phyloP scores from a whole-genome alignment of 1,139 yeast genomes.

The Sugiyamaella pinicola region DNA sequence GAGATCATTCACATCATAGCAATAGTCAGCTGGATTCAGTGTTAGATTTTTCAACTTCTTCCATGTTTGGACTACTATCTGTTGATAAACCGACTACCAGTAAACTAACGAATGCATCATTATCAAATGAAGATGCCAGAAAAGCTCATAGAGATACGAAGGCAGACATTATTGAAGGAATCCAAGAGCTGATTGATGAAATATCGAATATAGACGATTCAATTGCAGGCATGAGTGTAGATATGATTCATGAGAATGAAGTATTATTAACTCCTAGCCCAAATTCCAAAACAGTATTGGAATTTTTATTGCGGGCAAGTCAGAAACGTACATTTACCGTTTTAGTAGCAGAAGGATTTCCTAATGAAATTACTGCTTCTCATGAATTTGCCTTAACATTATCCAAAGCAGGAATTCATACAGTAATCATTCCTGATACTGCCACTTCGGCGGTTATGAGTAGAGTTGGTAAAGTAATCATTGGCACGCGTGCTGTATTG shows the following conservation, averaged over 20 bases:
- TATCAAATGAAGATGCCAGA: constrained; percentile 13
- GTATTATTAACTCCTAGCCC: constrained; percentile 92
- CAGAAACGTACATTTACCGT: constrained; percentile 91
- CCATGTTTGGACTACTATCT: constrained; percentile 83
- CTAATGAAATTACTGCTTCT: constrained; percentile 76
- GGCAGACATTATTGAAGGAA: constrained; percentile 90
- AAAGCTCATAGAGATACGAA: constrained; percentile 49
- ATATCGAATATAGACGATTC: constrained; percentile 88
- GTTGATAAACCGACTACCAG: constrained; percentile 43
- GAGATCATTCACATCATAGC: constrained; percentile 1
- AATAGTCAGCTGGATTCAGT: constrained; percentile 16
- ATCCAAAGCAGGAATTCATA: constrained; percentile 84
- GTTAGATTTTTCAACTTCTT: constrained; percentile 17
- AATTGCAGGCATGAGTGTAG: constrained; percentile 85
- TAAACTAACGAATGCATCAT: constrained; percentile 22
- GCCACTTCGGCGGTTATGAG: constrained; percentile 96
- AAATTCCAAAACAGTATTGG: constrained; percentile 82
- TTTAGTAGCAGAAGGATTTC: constrained; percentile 87
- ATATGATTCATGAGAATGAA: constrained; percentile 93
- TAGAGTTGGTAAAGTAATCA: constrained; percentile 91
- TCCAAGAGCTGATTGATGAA: constrained; percentile 90
- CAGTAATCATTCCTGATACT: constrained; percentile 89
- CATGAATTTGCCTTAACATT: constrained; percentile 78
- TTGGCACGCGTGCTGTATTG: constrained; percentile 89
- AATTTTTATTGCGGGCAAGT: constrained; percentile 83